Base-by-base conservation (phyloP, 2,329 filamentous ascomycete genomes). In the Pseudocercospora fijiensis region DNA sequence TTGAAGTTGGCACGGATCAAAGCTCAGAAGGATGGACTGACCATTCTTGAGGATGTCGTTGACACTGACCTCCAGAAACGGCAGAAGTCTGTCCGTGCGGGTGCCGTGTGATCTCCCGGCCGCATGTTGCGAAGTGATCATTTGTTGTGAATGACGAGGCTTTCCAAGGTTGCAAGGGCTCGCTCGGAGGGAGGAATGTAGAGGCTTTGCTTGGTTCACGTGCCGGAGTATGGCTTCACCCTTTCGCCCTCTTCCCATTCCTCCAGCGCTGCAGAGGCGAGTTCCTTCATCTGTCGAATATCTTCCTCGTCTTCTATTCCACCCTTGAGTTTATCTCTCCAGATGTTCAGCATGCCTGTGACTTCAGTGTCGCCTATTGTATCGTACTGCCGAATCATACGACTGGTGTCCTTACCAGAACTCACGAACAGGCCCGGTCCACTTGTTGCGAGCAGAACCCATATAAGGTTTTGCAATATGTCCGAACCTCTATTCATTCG, bases 391-490 rank as follows among this genome's bases (percentile, higher is more conserved):
- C 71, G 73, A 52, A 77, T 74, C 75, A 77, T 75, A 47, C 74
- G 65, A 22, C 68, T 75, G 3, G 75, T 76, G 57, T 77, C 75
- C 58, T 73, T 76, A 8, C 75, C 75, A 3, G 72, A 70, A 60
- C 72, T 74, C 53, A 76, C 70, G 56, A 72, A 77, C 22, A 76
- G 45, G 0, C 69, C 73, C 0, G 72, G 69, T 9, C 65, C 66
- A 20, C 59, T 60, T 1, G 61, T 62, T 4, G 73, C 72, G 9
- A 76, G 67, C 47, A 75, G 56, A 8, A 76, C 65, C 75, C 75
- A 77, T 16, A 74, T 66, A 1, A 74, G 64, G 57, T 76, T 74
- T 60, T 76, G 75, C 20, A 77, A 63, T 2, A 76, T 63, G 53
- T 76, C 74, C 10, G 70, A 71, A 2, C 68, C 69, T 20, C 72